Evolutionary conservation across 345 rosid species (phyloP), one percentile per base, ranked within the genome.

Genomic region (Passiflora organensis): DNA sequence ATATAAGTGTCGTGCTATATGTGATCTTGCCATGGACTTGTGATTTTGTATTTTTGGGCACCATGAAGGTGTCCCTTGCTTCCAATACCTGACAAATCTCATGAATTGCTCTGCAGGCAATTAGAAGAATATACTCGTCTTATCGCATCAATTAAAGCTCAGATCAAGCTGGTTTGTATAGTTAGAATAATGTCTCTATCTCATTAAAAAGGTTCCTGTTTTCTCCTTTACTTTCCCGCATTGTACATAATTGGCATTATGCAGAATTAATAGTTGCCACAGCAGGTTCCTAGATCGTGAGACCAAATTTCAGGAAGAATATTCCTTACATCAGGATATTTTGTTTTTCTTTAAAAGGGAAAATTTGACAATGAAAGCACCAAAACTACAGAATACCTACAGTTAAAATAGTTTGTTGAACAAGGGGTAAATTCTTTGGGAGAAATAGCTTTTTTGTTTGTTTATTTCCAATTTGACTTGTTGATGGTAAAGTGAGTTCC

Each of bases 131-230:
- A 76, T 55, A 81, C 78, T 43, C 54, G 44, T 17, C 57, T 77
- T 52, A 78, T 88, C 23, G 82, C 90, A 9, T 72, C 82, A 56
- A 88, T 88, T 48, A 88, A 86, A 75, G 90, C 84, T 9, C 88
- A 82, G 55, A 91, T 91, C 64, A 86, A 91, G 71, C 43, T 77
- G 79, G 90, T 91, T 75, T 10, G 61, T 10, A 10, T 49, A n/a
- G 17, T 14, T 10, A 0, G 23, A 8, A 14, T 20, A n/a, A 21
- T 15, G 10, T 13, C 24, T 32, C 45, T 17, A 20, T 18, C 18
- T 32, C 18, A 2, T 41, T 50, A 12, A 28, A 28, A 2, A 1
- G 14, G 1, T 2, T 38, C 14, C 21, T 16, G 18, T 15, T 59
- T 8, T 13, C 13, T 2, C 24, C 15, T 12, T 9, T 5, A 4